Percentiles rank a stretch among this genome's conserved stretches.
phyloP scores from a whole-genome alignment of 345 rosid genomes.

The Viola odorata region DNA sequence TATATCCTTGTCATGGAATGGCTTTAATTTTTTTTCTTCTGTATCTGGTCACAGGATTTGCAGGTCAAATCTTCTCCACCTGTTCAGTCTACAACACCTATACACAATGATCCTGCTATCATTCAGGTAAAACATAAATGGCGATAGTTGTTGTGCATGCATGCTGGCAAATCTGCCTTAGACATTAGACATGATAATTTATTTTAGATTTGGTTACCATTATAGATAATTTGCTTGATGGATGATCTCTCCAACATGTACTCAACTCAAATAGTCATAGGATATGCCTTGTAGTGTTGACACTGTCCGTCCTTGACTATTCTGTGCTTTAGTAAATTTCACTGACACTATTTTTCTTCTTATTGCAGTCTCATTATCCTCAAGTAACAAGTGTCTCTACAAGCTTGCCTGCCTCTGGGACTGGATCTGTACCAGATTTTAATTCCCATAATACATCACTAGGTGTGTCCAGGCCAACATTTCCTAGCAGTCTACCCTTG shows the following conservation, averaged over 20 bases:
- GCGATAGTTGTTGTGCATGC: conserved; percentile 1
- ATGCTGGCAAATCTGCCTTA: background rate
- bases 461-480: conserved; percentile 26
- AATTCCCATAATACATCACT: conserved; percentile 17
- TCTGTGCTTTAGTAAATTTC: background rate
- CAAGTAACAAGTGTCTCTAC: conserved; percentile 23
- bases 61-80: conserved; percentile 38
- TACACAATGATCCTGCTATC: conserved; percentile 35
- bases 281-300: background rate
- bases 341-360: background rate
- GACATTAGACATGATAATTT: background rate
- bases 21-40: background rate
- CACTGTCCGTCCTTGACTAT: background rate
- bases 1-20: background rate
- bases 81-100: conserved; percentile 18
- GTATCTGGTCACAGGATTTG: conserved; percentile 26
- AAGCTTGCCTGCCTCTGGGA: conserved; percentile 27
- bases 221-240: background rate
- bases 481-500: conserved; percentile 28
- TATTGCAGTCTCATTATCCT: conserved; percentile 40
- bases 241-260: background rate
- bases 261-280: background rate
- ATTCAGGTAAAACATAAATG: conserved; percentile 24
- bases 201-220: background rate
- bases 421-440: conserved; percentile 21